A percentile compares a stretch with the other conserved stretches of the same genome.
phyloP scores from a whole-genome alignment of 768 basidiomycete genomes.

The Agrocybe pediades region DNA sequence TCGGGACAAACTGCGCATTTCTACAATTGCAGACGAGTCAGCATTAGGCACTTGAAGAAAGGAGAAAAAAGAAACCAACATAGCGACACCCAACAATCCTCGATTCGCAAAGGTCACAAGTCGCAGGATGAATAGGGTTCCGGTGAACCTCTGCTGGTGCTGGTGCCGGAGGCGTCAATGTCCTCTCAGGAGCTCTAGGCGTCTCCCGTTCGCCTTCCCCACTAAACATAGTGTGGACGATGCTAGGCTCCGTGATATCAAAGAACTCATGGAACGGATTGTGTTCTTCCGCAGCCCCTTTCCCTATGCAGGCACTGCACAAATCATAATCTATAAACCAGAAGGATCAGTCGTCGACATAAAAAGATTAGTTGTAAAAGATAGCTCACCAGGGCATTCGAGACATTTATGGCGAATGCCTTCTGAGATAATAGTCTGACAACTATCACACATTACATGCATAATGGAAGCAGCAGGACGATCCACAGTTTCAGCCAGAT shows the following conservation, averaged over 20 bases:
- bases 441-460: slow-evolving; percentile 64
- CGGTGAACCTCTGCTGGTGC: too few relatives aligned
- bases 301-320: slow-evolving; percentile 57
- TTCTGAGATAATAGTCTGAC: slow-evolving; percentile 52
- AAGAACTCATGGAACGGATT: slow-evolving; percentile 73
- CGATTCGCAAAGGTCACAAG: slow-evolving; percentile 79
- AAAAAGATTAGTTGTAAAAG: background rate
- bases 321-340: slow-evolving; percentile 64
- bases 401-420: slow-evolving; percentile 82
- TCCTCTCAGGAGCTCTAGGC: slow-evolving; percentile 4
- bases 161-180: slow-evolving; percentile 9
- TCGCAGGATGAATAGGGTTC: slow-evolving; percentile 66
- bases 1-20: slow-evolving; percentile 86
- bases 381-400: slow-evolving; percentile 63
- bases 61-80: slow-evolving; percentile 42
- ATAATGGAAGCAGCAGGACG: background rate
- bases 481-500: too few relatives aligned
- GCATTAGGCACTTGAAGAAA: background rate
- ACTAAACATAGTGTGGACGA: slow-evolving; percentile 61
- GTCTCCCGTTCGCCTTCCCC: slow-evolving; percentile 35
- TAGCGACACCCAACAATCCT: slow-evolving; percentile 70
- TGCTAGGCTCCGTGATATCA: slow-evolving; percentile 64
- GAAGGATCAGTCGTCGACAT: background rate
- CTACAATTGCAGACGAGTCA: slow-evolving; percentile 32
- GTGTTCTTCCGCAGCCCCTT: slow-evolving; percentile 52